Evolutionary conservation across 306 rosid species (phyloP), one percentile per base, ranked within the genome.

Genomic region (Astragalus membranaceus): DNA sequence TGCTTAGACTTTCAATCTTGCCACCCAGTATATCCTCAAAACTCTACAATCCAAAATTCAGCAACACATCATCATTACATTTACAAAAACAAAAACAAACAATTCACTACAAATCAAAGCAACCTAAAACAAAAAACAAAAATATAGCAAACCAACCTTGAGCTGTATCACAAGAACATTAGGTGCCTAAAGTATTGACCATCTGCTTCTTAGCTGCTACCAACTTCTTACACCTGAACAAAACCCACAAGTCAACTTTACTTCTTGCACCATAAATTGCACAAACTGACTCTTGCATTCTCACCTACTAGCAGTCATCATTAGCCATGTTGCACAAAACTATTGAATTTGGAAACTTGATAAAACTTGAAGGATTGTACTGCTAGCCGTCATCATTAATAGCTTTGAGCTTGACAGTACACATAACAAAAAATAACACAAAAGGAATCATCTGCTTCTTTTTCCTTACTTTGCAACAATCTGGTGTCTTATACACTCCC

Each of bases 181-280:
- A 51, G 99, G 99, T 3, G 99, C 97, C 83, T 91, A 87, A 67
- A 85, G 86, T 81, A 95, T 78, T 5, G 95, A 89, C n/a, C 99
- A 95, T 95, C 67, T 95, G 97, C 82, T 95, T 95, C 83, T 85
- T 89, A 11, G 99, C 99, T 15, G 83, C 82, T 63, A 86, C 99
- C 89, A 91, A 81, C 75, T 89, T 95, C 80, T 89, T 95, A 78
- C 99, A 95, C 62, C 99, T 95, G 72, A 55, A 75, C 66, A 68
- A 37, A 37, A 55, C 8, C 39, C 61, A 75, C 9, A 67, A 74
- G 16, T 59, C 58, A 16, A 71, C n/a, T n/a, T n/a, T n/a, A n/a
- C n/a, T n/a, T n/a, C n/a, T n/a, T n/a, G n/a, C n/a, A n/a, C n/a
- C n/a, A n/a, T n/a, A n/a, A n/a, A n/a, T n/a, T n/a, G n/a, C n/a